Conservation (phyloP, 345 rosid genomes). For the Eucalyptus marginata region DNA sequence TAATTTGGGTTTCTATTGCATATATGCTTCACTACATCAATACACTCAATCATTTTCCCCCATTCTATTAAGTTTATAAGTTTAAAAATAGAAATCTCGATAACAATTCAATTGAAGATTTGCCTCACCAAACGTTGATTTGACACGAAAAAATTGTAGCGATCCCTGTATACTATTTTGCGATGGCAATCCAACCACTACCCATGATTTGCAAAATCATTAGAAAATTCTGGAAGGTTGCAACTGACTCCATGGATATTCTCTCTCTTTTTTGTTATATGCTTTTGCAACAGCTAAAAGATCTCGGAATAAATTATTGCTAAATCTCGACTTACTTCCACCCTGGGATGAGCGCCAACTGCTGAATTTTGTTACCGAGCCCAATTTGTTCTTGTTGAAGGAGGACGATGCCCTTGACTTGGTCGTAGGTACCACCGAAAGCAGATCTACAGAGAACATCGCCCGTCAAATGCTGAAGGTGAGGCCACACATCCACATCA, state of each 20-base stretch:
- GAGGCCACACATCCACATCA: no score
- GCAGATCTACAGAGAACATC: no score
- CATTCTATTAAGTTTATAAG: not conserved
- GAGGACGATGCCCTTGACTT: not conserved
- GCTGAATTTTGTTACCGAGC: not conserved
- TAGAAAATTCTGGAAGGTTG: not conserved
- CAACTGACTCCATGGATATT: not conserved
- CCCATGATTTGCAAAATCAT: not conserved
- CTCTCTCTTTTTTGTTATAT: not conserved
- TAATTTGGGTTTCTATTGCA: not conserved
- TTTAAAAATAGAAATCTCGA: not conserved
- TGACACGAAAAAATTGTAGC: no score
- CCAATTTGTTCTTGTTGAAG: not conserved
- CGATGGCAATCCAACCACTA: not conserved
- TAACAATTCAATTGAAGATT: not conserved
- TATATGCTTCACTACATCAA: not conserved
- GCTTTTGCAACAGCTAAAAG: not conserved
- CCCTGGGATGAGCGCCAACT: not conserved
- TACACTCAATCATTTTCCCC: not conserved
- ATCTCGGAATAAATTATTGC: no score
- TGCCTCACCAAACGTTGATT: not conserved
- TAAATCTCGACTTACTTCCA: not conserved
- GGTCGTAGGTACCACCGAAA: not conserved
- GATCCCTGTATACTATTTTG: not conserved
- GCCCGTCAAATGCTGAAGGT: no score